Percentiles rank a stretch among this genome's conserved stretches.
phyloP scores from a whole-genome alignment of 768 basidiomycete genomes.

The Punctularia strigosozonata region DNA sequence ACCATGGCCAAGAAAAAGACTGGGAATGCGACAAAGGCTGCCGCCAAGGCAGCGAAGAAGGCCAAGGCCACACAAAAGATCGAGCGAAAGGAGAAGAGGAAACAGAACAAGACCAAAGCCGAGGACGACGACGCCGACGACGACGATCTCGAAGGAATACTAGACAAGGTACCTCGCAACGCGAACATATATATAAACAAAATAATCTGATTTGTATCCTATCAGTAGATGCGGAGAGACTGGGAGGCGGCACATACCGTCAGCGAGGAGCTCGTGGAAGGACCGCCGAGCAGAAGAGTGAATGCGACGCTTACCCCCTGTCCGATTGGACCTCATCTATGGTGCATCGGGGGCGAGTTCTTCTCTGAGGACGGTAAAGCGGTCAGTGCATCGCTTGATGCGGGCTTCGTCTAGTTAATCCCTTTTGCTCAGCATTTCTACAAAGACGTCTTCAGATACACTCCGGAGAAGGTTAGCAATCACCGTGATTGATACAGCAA shows the following conservation, averaged over 20 bases:
- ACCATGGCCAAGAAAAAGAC: constrained; percentile 47
- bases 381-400: constrained; percentile 23
- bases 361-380: constrained; percentile 81
- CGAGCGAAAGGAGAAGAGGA: constrained; percentile 58
- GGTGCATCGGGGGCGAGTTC: constrained; percentile 80
- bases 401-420: background rate
- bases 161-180: constrained; percentile 56
- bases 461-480: constrained; percentile 56
- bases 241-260: constrained; percentile 77
- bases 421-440: constrained; percentile 54
- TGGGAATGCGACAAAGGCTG: constrained; percentile 21
- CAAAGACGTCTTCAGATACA: constrained; percentile 79
- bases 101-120: constrained; percentile 33
- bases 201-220: constrained; percentile 2
- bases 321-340: constrained; percentile 71
- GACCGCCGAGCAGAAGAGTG: constrained; percentile 72
- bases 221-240: constrained; percentile 63
- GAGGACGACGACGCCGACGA: constrained; percentile 52
- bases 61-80: constrained; percentile 54
- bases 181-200: background rate
- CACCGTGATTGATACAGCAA: background rate
- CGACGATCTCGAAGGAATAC: constrained; percentile 74
- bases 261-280: constrained; percentile 76
- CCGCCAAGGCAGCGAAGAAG: constrained; percentile 54
- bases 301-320: constrained; percentile 76